Percentiles rank a stretch among this genome's conserved stretches.
These are phyloP conservation scores for Candida sakaeoensis DNA, from an alignment of 805 yeast genomes.

Conservation along the genomic window DNA sequence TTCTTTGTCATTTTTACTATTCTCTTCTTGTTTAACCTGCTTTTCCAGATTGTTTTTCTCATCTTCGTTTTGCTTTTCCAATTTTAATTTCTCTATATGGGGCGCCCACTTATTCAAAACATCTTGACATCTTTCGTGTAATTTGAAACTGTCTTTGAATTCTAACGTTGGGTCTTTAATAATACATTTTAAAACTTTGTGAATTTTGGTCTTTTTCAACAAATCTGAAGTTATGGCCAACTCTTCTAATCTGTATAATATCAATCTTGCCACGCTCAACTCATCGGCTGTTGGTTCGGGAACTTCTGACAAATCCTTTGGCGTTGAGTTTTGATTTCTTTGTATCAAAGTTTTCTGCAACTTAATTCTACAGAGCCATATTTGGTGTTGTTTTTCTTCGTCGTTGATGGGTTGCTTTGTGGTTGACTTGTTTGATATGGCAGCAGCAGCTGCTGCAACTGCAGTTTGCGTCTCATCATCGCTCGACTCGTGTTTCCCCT, in stretches of 20 bases:
- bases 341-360: conserved; percentile 49
- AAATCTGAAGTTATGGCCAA: conserved; percentile 40
- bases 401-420: conserved; percentile 18
- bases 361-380: conserved; percentile 46
- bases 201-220: conserved; percentile 44
- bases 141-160: conserved; percentile 41
- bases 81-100: conserved; percentile 31
- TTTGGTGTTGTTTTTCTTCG: conserved; percentile 41
- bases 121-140: conserved; percentile 43
- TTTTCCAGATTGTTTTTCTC: background rate
- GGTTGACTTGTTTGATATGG: conserved; percentile 9
- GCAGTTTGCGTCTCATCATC: conserved; percentile 8
- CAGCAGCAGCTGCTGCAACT: conserved; percentile 8
- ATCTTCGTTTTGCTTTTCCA: conserved; percentile 21
- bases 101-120: conserved; percentile 41
- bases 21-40: conserved; percentile 5
- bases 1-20: background rate
- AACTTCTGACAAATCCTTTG: conserved; percentile 28
- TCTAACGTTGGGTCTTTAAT: conserved; percentile 36
- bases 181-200: conserved; percentile 50
- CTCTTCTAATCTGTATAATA: conserved; percentile 38
- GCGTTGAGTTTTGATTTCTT: conserved; percentile 38
- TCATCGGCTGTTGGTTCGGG: conserved; percentile 44
- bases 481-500: conserved; percentile 6
- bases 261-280: conserved; percentile 37